Conservation (phyloP, 768 basidiomycete genomes). For the Pulveroboletus frians region DNA sequence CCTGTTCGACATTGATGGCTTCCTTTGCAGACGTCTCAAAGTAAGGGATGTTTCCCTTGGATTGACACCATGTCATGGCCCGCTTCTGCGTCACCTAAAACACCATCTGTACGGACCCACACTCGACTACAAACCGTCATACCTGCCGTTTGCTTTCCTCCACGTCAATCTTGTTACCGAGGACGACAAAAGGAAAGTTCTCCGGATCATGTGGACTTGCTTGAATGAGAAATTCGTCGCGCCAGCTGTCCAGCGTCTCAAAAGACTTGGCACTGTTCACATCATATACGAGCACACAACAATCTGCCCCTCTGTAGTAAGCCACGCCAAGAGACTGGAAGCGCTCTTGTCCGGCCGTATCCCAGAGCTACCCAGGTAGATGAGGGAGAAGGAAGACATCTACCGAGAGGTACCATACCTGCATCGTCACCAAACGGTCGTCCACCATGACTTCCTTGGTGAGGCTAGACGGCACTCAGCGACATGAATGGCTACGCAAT, state of each 20-base stretch:
- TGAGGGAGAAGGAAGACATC: slow-evolving; percentile 1
- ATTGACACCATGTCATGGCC: slow-evolving; percentile 99
- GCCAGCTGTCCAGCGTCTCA: slow-evolving; percentile 97
- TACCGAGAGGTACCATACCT: slow-evolving; percentile 48
- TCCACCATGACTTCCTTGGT: slow-evolving; percentile 99
- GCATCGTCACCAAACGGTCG: slow-evolving; percentile 97
- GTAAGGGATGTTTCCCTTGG: slow-evolving; percentile 99
- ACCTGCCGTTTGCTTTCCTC: slow-evolving; percentile 99
- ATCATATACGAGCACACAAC: slow-evolving; percentile 98
- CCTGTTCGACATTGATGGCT: slow-evolving; percentile 99
- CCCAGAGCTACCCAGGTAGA: slow-evolving; percentile 76
- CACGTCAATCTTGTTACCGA: slow-evolving; percentile 99
- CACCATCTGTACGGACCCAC: neutral
- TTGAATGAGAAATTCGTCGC: slow-evolving; percentile 98
- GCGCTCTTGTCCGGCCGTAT: slow-evolving; percentile 98
- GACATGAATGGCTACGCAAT: slow-evolving; percentile 2
- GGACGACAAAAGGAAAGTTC: slow-evolving; percentile 98
- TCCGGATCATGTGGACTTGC: slow-evolving; percentile 98
- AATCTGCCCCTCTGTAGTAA: slow-evolving; percentile 98
- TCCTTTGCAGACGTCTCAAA: slow-evolving; percentile 99
- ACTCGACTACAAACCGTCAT: slow-evolving; percentile 14
- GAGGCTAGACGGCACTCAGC: slow-evolving; percentile 46
- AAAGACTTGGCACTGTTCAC: slow-evolving; percentile 99
- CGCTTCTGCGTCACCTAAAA: slow-evolving; percentile 94
- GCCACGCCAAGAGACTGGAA: slow-evolving; percentile 99